Evolutionary conservation across 2,329 filamentous ascomycete species (phyloP).

Genomic region (Penicillium sp.): DNA sequence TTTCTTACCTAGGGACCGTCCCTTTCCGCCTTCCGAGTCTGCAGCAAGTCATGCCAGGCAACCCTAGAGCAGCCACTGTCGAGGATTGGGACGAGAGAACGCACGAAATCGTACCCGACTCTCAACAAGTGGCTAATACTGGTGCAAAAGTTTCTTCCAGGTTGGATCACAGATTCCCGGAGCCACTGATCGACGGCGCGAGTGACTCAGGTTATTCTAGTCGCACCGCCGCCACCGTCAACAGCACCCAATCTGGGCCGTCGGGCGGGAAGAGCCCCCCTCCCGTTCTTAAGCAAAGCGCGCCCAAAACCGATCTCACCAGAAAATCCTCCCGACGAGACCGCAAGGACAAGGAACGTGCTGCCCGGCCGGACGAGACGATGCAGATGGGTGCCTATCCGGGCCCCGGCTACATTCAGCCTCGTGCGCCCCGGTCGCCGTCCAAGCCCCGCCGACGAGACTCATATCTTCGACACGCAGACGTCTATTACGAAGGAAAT

Average conservation of each 20-base stretch:
- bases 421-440: conserved; percentile 31
- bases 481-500: conserved; percentile 36
- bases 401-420: conserved; percentile 26
- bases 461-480: conserved; percentile 28
- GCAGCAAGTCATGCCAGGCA: conserved; percentile 39
- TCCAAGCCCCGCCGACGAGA: conserved; percentile 38
- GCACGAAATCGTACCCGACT: conserved; percentile 46
- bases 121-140: conserved; percentile 41
- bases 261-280: conserved; percentile 40
- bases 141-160: conserved; percentile 53
- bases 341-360: conserved; percentile 31
- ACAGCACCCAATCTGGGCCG: conserved; percentile 53
- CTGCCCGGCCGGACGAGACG: conserved; percentile 18
- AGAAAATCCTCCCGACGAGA: conserved; percentile 34
- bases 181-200: conserved; percentile 48
- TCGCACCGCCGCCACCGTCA: conserved; percentile 55
- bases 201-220: conserved; percentile 66
- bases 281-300: conserved; percentile 39
- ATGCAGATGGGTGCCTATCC: conserved; percentile 36
- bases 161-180: conserved; percentile 38
- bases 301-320: conserved; percentile 30
- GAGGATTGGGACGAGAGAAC: conserved; percentile 52
- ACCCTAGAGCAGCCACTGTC: conserved; percentile 44
- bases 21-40: conserved; percentile 22
- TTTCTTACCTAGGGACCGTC: conserved; percentile 27